Evolutionary conservation across 805 yeast species (phyloP), one percentile per base, ranked within the genome.

Genomic region (Nadsonia fulvescens): DNA sequence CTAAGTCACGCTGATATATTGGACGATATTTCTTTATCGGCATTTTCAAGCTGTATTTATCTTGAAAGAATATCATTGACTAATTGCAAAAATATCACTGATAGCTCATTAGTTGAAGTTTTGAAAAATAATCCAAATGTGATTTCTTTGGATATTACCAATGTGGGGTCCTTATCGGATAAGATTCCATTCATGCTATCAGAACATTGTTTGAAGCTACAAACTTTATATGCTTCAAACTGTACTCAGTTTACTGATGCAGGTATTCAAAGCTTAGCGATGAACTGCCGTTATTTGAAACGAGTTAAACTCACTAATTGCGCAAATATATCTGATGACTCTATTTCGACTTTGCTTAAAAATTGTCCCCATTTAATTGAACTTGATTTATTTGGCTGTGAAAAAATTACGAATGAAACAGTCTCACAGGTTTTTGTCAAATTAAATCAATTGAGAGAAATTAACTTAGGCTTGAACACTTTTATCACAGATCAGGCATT

Each of bases 201-300:
- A 3, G 43, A 44, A 6, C 61, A 66, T 40, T 83, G 94, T 47
- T 63, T 66, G 18, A 54, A 86, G 24, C 56, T 86, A 23, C 95
- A 86, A 51, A 94, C 94, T 1, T 55, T 83, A 23, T 83, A 82
- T 45, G 89, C 89, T 1, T 83, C 93, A 2, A 78, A 77, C 5
- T 82, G 94, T 31, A 66, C 65, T 18, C 50, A 56, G n/a, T 71
- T 86, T 3, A 58, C 75, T 5, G 77, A 76, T 34, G 53, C 43
- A 3, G 76, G 86, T 2, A 59, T 86, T 8, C 39, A 65, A 16
- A 49, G 51, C 18, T 56, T 83, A 32, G 61, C 79, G 8, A 40
- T 51, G 16, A 56, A 59, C 17, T 79, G 94, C 32, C 76, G 75
- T 2, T 58, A 70, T 59, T 56, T 86, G 35, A 79, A 82, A 43